Conservation (phyloP, 2,329 filamentous ascomycete genomes). For the Fusarium tuaranense region DNA sequence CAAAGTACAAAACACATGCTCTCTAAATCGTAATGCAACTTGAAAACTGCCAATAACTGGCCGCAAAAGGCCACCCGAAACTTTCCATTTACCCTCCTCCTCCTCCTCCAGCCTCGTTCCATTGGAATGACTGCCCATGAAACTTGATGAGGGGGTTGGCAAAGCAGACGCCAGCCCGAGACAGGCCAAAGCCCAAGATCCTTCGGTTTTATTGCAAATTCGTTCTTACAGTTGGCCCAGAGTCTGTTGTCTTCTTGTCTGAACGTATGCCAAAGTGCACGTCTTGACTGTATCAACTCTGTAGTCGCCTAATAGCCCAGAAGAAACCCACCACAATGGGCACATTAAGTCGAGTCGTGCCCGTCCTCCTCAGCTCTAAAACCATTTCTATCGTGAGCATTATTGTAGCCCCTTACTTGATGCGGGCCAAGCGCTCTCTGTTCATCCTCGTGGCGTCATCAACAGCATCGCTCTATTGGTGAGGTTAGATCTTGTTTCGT, state of each 20-base stretch:
- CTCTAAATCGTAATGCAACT: neutral
- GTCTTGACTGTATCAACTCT: conserved; percentile 4
- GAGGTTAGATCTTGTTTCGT: conserved; percentile 43
- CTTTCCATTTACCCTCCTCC: neutral
- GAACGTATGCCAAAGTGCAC: conserved; percentile 6
- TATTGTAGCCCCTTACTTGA: conserved; percentile 51
- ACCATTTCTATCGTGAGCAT: conserved; percentile 13
- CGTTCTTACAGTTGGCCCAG: neutral
- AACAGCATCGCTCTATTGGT: conserved; percentile 78
- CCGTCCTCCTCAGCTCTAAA: conserved; percentile 1
- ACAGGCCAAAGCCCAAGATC: neutral
- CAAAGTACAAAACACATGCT: neutral
- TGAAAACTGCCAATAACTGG: neutral
- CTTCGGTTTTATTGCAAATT: conserved; percentile 10
- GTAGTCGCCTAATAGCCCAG: neutral
- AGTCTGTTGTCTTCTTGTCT: neutral
- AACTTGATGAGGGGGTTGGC: neutral
- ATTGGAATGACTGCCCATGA: neutral
- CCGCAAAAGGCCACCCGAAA: neutral
- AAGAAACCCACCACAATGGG: conserved; percentile 1
- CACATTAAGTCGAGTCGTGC: conserved; percentile 18
- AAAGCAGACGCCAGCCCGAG: neutral
- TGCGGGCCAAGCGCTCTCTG: conserved; percentile 75
- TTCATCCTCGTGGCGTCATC: conserved; percentile 86
- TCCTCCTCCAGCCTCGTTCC: neutral